Evolutionary conservation across 805 yeast genomes (phyloP).

Genomic region (Pichia heedii): DNA sequence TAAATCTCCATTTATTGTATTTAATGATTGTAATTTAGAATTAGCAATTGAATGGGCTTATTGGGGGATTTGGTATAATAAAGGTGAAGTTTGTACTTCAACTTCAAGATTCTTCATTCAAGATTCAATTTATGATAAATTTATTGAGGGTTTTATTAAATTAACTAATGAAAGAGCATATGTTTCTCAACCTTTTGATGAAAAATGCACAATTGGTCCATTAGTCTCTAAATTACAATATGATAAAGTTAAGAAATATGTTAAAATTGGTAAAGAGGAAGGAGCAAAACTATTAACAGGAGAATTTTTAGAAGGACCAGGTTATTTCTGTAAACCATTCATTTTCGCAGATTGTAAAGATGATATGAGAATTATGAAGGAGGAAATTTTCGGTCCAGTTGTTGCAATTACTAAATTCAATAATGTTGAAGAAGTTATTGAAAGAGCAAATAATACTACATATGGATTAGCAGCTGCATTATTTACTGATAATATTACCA

Average conservation of each 20-base stretch:
- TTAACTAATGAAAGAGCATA: slow-evolving; percentile 35
- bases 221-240: slow-evolving; percentile 60
- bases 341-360: slow-evolving; percentile 61
- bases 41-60: slow-evolving; percentile 45
- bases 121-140: slow-evolving; percentile 34
- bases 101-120: slow-evolving; percentile 39
- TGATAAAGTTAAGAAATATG: slow-evolving; percentile 57
- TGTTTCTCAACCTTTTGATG: slow-evolving; percentile 63
- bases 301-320: slow-evolving; percentile 46
- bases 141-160: slow-evolving; percentile 30
- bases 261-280: slow-evolving; percentile 56
- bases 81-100: slow-evolving; percentile 41
- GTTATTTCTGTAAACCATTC: slow-evolving; percentile 64
- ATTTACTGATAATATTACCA: slow-evolving; percentile 54
- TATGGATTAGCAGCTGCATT: slow-evolving; percentile 78
- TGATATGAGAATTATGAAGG: slow-evolving; percentile 54
- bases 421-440: slow-evolving; percentile 55
- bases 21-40: slow-evolving; percentile 46
- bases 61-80: slow-evolving; percentile 36
- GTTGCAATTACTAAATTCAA: slow-evolving; percentile 59
- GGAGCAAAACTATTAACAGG: slow-evolving; percentile 71
- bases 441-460: slow-evolving; percentile 55
- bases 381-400: slow-evolving; percentile 79
- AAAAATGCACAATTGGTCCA: slow-evolving; percentile 62
- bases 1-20: slow-evolving; percentile 44